Base-by-base conservation (phyloP, 306 rosid genomes). In the Quercus agrifolia region DNA sequence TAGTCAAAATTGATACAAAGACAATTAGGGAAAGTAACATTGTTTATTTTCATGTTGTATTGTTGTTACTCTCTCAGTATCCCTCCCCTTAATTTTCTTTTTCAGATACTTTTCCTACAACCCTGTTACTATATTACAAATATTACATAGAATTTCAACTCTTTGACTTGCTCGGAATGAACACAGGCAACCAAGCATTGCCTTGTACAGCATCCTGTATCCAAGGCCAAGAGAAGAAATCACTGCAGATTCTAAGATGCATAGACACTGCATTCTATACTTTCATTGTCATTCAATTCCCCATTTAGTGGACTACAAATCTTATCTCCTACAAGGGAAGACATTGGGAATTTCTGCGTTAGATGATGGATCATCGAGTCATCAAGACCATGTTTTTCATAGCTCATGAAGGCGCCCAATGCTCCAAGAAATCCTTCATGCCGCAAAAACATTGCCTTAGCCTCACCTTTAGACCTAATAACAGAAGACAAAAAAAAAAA, bases 351-450 rank as follows among this genome's bases (percentile, higher is more conserved):
- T 82, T 83, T 85, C 58, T 83, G 89, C 64, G 31, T 79, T 46
- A 72, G 74, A 81, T 82, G 86, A 56, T 87, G 88, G 78, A 61
- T 85, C 84, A 83, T 83, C 62, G 86, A 79, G 81, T 89, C 87
- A 76, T 87, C 85, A 20, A 86, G 85, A 21, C 88, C 96, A 70
- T 87, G 90, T 75, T 90, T 90, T 67, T 90, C 93, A 61, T 30
- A 91, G 87, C 92, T 89, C 90, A 85, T 76, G 76, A 30, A 95
- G 23, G 99, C 89, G 66, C 99, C 98, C 74, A 95, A 77, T 67
- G 93, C 99, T 83, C 99, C 99, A 6, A 95, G 94, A 87, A 91
- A 95, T 78, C 99, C 99, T 90, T 95, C 98, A 19, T 93, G 98
- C 73, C 88, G 87, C 84, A 93, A 85, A 83, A 95, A 93, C 99